These are phyloP conservation scores for Pelargonium australe DNA, from an alignment of 441 rosid genomes.

Conservation along the genomic window DNA sequence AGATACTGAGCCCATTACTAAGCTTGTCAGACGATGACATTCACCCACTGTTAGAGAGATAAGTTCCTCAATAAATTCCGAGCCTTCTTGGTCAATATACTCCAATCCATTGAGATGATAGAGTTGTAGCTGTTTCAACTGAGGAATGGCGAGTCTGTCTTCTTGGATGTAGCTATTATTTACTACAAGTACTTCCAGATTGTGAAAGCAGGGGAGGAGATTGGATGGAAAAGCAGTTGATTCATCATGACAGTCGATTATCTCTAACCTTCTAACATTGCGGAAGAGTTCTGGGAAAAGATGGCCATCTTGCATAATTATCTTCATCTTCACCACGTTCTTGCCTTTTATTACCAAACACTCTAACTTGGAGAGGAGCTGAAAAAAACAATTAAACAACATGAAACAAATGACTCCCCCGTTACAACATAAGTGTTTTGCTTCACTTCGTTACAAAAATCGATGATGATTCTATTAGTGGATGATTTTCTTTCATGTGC, in stretches of 20 bases:
- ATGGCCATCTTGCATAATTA: too few species aligned
- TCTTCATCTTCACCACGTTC: too few species aligned
- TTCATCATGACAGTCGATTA: not conserved
- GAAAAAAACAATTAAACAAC: too few species aligned
- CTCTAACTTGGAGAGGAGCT: too few species aligned
- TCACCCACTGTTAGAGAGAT: not conserved
- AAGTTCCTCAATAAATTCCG: not conserved
- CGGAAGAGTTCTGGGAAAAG: not conserved
- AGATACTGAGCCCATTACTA: conserved; percentile 13
- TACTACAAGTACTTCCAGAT: not conserved
- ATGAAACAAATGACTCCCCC: too few species aligned
- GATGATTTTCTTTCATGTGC: too few species aligned
- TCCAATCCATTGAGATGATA: not conserved
- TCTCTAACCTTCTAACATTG: not conserved
- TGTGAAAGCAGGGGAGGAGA: not conserved
- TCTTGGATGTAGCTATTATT: not conserved
- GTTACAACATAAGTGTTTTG: too few species aligned
- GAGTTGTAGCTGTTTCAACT: not conserved
- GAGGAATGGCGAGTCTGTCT: not conserved
- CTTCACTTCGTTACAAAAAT: too few species aligned
- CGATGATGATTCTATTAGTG: too few species aligned
- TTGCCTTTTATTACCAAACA: too few species aligned
- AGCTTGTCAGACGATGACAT: conserved; percentile 16
- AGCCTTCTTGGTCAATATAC: not conserved
- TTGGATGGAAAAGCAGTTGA: not conserved